phyloP scores from a whole-genome alignment of 2,329 filamentous ascomycete species.

The Zasmidium angulare region DNA sequence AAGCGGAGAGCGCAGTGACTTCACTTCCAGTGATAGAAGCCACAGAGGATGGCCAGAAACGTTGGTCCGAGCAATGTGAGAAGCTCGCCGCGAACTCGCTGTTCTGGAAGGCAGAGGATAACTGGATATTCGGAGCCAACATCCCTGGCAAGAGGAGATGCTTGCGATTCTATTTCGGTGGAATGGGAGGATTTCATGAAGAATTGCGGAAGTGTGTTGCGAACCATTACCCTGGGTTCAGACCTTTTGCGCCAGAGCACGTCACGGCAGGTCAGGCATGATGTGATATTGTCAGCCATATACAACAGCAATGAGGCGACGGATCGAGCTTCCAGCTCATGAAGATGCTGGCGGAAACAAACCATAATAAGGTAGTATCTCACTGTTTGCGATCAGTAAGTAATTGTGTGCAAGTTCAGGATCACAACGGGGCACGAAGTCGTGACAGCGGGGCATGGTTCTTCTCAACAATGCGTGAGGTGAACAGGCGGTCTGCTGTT shows the following conservation, averaged over 20 bases:
- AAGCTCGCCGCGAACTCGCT: constrained; percentile 25
- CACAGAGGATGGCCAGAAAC: constrained; percentile 28
- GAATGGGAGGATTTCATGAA: constrained; percentile 24
- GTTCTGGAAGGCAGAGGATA: constrained; percentile 28
- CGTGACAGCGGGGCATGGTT: no score
- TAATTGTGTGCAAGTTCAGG: no score
- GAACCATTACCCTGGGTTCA: constrained; percentile 23
- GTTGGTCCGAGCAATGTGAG: constrained; percentile 30
- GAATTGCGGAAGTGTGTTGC: constrained; percentile 20
- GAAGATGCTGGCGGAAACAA: not conserved
- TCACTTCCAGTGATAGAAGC: constrained; percentile 28
- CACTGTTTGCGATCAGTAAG: no score
- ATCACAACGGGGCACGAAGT: no score
- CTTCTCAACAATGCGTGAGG: no score
- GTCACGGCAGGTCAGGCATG: not conserved
- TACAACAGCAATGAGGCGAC: not conserved
- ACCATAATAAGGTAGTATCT: no score
- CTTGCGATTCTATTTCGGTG: constrained; percentile 28
- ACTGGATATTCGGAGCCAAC: constrained; percentile 35
- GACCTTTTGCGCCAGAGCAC: constrained; percentile 14
- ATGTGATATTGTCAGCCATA: not conserved
- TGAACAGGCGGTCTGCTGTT: not conserved
- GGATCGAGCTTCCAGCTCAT: not conserved
- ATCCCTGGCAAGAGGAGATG: constrained; percentile 29
- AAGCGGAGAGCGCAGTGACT: constrained; percentile 18